Evolutionary conservation across 2,329 filamentous ascomycete genomes (phyloP), one percentile per base, ranked within the genome.

Genomic region (Furcasterigmium furcatum): DNA sequence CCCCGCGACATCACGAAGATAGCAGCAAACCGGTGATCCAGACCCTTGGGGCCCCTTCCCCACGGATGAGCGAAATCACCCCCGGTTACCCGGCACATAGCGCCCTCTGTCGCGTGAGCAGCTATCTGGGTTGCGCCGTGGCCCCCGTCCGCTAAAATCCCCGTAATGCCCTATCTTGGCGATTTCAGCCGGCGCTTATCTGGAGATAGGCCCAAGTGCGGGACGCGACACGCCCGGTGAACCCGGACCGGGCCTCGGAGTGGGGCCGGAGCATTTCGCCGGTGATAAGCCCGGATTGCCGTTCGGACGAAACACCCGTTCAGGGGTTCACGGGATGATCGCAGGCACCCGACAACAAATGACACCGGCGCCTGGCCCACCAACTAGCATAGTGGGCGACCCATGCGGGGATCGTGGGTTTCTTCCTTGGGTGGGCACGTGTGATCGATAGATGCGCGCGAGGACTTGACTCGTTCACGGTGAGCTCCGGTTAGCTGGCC

Each of bases 211-310:
- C 9, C n/a, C 16, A 36, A 18, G 19, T 36, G 18, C 34, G 18
- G 34, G 34, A 16, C n/a, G 7, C 9, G 13, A 7, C 9, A 18
- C 12, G n/a, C 27, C 40, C 40, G 40, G 40, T 21, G 30, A 22
- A 42, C 40, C 40, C 40, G 40, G 40, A 24, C 40, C 40, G 40
- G 40, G 19, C 10, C 14, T 25, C 25, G 18, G 27, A 30, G 16
- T 27, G 22, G n/a, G n/a, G n/a, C n/a, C n/a, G n/a, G n/a, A n/a
- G n/a, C n/a, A 21, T 40, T 13, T 6, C 8, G 5, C 39, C 27
- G 40, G 25, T 12, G 19, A 13, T 12, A 12, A 20, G 22, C 13
- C 29, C 40, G 25, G 39, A 12, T 10, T 10, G 27, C n/a, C n/a
- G n/a, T n/a, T n/a, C n/a, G n/a, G n/a, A n/a, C n/a, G n/a, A n/a